Evolutionary conservation across 2,329 filamentous ascomycete species (phyloP), one percentile per base, ranked within the genome.

Genomic region (Botrytis byssoidea): DNA sequence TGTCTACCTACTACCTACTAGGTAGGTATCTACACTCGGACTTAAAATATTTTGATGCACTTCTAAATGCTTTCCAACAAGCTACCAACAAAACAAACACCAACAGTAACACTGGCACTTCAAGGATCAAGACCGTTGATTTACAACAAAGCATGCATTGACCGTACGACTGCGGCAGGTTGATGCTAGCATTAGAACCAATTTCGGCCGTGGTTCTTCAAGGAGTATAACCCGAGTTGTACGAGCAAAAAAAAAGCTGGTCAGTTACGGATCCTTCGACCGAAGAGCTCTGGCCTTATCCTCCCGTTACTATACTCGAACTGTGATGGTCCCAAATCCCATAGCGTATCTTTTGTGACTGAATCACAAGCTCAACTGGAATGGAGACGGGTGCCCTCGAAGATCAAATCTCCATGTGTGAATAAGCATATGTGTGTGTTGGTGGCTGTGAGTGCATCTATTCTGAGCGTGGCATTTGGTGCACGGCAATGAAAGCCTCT

Each of bases 81-180:
- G 25, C 48, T 42, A 44, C 66, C 66, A 57, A 68, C 65, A 55
- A 42, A 55, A 29, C n/a, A 42, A 25, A 4, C n/a, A 68, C 48
- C 48, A 68, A 57, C 66, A 42, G 48, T 18, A 8, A 6, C 42
- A 44, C 48, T 42, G 29, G 25, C n/a, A 42, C 25, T 32, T 42
- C 35, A 68, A 42, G 35, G 35, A 57, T 57, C 12, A 68, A 4
- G 16, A 22, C 35, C 35, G 25, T 68, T 57, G 18, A 29, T 55
- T 68, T 22, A 68, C 35, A 55, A 68, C 46, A 67, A 68, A 57
- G 25, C 35, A 68, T 68, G 66, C 35, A 57, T n/a, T 16, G 25
- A 57, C 18, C 18, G 48, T 42, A 25, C 48, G 25, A 68, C 25
- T 57, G n/a, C 51, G 48, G 16, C 10, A n/a, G 32, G 42, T 29